A percentile compares a stretch with the other conserved stretches of the same genome.
phyloP scores from a whole-genome alignment of 1,139 yeast species.

The Taiozyma sp. region DNA sequence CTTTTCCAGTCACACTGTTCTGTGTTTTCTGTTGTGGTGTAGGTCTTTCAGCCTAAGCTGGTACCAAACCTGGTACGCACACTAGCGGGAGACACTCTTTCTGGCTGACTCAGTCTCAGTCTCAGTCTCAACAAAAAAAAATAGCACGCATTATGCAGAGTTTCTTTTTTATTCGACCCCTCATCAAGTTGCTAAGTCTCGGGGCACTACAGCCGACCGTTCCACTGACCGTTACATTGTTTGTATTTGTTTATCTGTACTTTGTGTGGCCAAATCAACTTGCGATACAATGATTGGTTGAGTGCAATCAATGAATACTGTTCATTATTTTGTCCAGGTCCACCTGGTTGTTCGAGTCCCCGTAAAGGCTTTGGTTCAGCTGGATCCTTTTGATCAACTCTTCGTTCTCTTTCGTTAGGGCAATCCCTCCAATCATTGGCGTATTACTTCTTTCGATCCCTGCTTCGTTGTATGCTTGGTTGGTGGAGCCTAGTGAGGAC shows the following conservation, averaged over 20 bases:
- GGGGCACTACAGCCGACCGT: background rate
- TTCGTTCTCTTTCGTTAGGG: background rate
- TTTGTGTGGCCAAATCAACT: too few species aligned
- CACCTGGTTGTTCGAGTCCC: constrained; percentile 3
- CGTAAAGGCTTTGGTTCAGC: constrained; percentile 6
- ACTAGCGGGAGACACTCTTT: too few species aligned
- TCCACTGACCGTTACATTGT: background rate
- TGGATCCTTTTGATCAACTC: constrained; percentile 1
- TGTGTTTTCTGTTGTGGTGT: background rate
- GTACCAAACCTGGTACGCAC: background rate
- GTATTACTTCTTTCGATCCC: constrained; percentile 4
- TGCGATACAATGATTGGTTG: too few species aligned
- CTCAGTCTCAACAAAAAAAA: too few species aligned
- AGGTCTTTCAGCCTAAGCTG: too few species aligned
- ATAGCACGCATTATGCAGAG: too few species aligned
- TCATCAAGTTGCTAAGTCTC: background rate
- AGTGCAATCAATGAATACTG: background rate
- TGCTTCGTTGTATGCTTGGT: background rate
- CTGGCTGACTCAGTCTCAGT: too few species aligned
- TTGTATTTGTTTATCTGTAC: too few species aligned
- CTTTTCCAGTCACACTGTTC: too few species aligned
- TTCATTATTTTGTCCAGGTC: constrained; percentile 1
- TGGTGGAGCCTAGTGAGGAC: background rate
- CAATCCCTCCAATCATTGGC: constrained; percentile 11
- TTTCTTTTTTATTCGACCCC: too few species aligned